phyloP scores from a whole-genome alignment of 345 rosid genomes.

The Eucalyptus polyanthemos region DNA sequence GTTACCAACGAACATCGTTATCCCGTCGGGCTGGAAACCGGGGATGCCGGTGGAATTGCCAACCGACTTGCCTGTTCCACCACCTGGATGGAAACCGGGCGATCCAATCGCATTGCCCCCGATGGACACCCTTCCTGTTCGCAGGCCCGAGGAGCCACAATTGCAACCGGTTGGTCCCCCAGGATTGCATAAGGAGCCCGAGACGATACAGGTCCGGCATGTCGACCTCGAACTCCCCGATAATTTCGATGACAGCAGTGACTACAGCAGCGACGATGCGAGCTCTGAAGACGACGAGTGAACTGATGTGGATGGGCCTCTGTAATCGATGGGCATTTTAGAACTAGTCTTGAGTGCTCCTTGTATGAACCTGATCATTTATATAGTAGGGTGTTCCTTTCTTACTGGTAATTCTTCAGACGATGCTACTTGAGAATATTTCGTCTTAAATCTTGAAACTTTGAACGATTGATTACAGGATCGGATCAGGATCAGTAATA shows the following conservation, averaged over 20 bases:
- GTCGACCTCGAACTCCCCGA: constrained; percentile 79
- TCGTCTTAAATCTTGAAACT: background rate
- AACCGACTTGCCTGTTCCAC: constrained; percentile 53
- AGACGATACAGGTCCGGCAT: constrained; percentile 66
- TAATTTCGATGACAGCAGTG: constrained; percentile 58
- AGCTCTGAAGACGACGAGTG: constrained; percentile 10
- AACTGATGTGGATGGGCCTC: background rate
- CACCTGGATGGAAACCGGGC: constrained; percentile 96
- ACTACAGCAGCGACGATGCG: constrained; percentile 28
- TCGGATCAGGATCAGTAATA: background rate
- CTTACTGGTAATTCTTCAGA: background rate
- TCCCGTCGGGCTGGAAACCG: constrained; percentile 92
- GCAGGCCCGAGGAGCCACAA: constrained; percentile 33
- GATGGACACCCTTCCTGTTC: constrained; percentile 39
- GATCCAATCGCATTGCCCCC: constrained; percentile 73
- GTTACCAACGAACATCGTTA: constrained; percentile 44
- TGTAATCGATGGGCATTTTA: background rate
- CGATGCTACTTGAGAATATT: background rate
- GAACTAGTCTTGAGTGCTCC: background rate
- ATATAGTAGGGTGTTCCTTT: background rate
- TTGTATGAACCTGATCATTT: background rate
- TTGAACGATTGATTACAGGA: background rate
- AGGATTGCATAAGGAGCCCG: constrained; percentile 55
- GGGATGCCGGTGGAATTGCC: constrained; percentile 93
- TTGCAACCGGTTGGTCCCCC: constrained; percentile 32